Evolutionary conservation across 2,329 filamentous ascomycete species (phyloP), one percentile per base, ranked within the genome.

Genomic region (Claviceps pazoutovae): DNA sequence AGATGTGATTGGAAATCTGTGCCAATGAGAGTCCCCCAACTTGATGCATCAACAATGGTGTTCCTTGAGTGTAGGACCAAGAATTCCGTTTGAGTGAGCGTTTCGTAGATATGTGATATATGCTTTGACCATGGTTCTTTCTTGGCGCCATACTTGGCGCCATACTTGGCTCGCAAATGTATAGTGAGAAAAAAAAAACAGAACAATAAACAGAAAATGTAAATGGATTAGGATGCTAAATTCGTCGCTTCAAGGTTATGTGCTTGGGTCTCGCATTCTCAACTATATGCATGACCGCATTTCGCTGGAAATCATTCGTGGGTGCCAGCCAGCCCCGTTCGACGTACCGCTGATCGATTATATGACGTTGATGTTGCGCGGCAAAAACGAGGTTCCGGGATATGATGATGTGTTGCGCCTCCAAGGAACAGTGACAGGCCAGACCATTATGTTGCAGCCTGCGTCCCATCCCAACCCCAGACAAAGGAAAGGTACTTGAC

Each of bases 401-500:
- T 43, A 42, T 42, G 26, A 37, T 44, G 44, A 46, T 14, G 44
- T 13, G 4, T 41, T 37, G 48, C 11, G 39, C 11, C 16, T 17
- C n/a, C 21, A 34, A 37, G 21, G 7, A 41, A 39, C 39, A 21
- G 14, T 6, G 19, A 19, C 23, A 14, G 36, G 6, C 9, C 13
- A 8, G 23, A 4, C 46, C 34, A 17, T 48, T 38, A 48, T 26
- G 48, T 17, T 14, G 47, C 38, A 17, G 48, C 30, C 23, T 48
- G 44, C 17, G 62, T 57, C n/a, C 88, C 82, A 57, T 93, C 83
- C 93, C 93, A 98, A 54, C 90, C 93, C 93, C 93, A 98, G 44
- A 98, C 93, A 61, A 93, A 89, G 55, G 84, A 82, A 54, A 98
- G 78, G 69, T 96, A 98, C 62, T 89, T 86, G 58, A 82, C 82